Conservation (phyloP, 257 asterid genomes). For the Gardenia jasminoides region DNA sequence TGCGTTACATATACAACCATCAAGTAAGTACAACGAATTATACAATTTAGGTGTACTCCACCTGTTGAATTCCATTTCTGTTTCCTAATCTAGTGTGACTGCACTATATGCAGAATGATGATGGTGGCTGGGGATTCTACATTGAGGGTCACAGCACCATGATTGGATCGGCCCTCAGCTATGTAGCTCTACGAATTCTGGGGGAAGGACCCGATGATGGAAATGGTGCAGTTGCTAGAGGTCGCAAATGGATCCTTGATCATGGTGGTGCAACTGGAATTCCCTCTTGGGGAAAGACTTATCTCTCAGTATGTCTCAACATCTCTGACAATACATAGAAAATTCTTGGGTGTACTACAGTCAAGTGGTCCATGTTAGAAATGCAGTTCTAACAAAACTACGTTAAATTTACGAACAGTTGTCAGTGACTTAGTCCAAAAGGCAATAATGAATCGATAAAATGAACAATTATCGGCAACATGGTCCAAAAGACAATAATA, state of each 20-base stretch:
- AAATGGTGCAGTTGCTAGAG: background rate
- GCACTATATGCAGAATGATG: slow-evolving; percentile 1
- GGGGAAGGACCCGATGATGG: background rate
- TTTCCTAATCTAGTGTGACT: background rate
- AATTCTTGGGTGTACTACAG: background rate
- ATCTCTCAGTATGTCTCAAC: background rate
- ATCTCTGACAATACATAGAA: too few species aligned
- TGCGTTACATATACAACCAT: slow-evolving; percentile 69
- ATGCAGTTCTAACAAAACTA: too few species aligned
- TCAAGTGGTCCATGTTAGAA: background rate
- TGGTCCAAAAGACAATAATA: too few species aligned
- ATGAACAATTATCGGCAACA: too few species aligned
- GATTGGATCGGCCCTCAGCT: background rate
- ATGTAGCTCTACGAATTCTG: background rate
- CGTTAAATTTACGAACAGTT: too few species aligned
- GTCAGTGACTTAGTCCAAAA: too few species aligned
- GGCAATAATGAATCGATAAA: too few species aligned
- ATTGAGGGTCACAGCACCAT: slow-evolving; percentile 10
- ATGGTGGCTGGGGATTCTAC: background rate
- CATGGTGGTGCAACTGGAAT: background rate
- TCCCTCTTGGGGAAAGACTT: slow-evolving; percentile 14
- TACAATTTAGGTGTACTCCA: background rate
- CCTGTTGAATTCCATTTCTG: background rate
- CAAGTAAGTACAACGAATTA: slow-evolving; percentile 38
- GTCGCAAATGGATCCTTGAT: slow-evolving; percentile 5